These are phyloP conservation scores for Andalucia godoyi DNA, from an alignment of 78 protist species.

Conservation along the genomic window DNA sequence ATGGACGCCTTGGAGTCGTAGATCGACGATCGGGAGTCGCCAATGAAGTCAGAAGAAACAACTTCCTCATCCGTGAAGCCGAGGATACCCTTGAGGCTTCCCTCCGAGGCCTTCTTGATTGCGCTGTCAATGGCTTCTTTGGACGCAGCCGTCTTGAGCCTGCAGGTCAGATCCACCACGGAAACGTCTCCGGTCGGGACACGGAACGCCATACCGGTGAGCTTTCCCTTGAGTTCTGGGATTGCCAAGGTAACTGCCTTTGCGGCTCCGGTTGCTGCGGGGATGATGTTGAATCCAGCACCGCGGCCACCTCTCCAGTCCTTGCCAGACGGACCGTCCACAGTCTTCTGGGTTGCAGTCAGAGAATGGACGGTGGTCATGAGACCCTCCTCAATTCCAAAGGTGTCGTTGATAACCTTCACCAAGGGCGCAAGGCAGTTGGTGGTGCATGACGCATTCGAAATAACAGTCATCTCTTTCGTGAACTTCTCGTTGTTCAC, in stretches of 20 bases:
- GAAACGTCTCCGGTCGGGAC: constrained; percentile 98
- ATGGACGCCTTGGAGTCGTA: constrained; percentile 84
- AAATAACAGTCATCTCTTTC: constrained; percentile 40
- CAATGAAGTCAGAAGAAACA: constrained; percentile 88
- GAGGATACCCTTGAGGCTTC: constrained; percentile 64
- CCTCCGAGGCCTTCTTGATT: constrained; percentile 69
- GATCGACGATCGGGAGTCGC: constrained; percentile 80
- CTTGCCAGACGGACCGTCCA: constrained; percentile 90
- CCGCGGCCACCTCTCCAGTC: constrained; percentile 97
- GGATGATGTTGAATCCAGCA: constrained; percentile 93
- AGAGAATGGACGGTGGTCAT: constrained; percentile 99
- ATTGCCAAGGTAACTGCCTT: constrained; percentile 93
- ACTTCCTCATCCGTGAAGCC: constrained; percentile 94
- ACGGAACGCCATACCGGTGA: constrained; percentile 99
- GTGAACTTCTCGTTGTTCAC: constrained; percentile 84
- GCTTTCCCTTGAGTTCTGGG: constrained; percentile 88
- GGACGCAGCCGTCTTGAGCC: constrained; percentile 69
- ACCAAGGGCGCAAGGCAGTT: constrained; percentile 99
- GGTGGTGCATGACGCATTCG: constrained; percentile 99
- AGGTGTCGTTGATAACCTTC: constrained; percentile 86
- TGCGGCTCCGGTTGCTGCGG: constrained; percentile 99
- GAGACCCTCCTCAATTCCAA: constrained; percentile 90
- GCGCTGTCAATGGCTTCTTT: constrained; percentile 77
- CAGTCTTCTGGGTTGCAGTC: constrained; percentile 97
- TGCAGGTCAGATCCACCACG: constrained; percentile 92